Base-by-base conservation (phyloP, 108 stramenopile species). In the Fragilariopsis cylindrus region DNA sequence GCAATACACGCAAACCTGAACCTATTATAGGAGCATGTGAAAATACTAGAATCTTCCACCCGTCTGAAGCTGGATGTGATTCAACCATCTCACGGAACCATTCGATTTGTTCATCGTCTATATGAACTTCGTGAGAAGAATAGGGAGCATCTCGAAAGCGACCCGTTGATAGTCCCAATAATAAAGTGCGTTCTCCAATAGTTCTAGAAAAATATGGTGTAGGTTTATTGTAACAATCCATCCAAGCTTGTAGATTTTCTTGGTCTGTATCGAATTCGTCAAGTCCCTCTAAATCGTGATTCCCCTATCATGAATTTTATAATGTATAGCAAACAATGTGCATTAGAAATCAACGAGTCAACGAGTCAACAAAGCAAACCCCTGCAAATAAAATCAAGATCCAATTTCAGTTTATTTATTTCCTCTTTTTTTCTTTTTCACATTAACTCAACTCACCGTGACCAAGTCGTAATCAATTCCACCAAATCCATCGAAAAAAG, bases 1-100 rank as follows among this genome's bases (percentile, higher is more conserved):
- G 98, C 76, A 98, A 73, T 13, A 97, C 95, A 6, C 98, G 77
- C 18, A 98, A 75, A 12, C 94, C 95, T 18, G 77, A 75, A 7
- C 98, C 98, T 65, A 88, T 96, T 44, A 90, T 88, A 5, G 98
- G 98, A 18, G 98, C 98, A 79, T 98, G 98, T 1, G 95, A 82
- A 77, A 97, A 97, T 21, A 97, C 95, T 53, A 97, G 83, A 7
- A 98, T 80, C 73, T 90, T 93, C 97, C 97, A 98, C 4, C 96
- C 96, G 9, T 98, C 94, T 1, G 57, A 57, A 21, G 82, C 88
- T 1, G 91, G 90, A 79, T 96, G 88, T 3, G 65, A 81, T 49
- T 75, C 70, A 2, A 96, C 72, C 42, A 81, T 49, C 13, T 93
- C 50, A 52, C 92, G 90, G 77, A 98, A 97, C 98, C 98, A 98